A percentile compares a stretch with the other conserved stretches of the same genome.
Conservation (phyloP, 768 basidiomycete species). For the Mycena filopes region DNA sequence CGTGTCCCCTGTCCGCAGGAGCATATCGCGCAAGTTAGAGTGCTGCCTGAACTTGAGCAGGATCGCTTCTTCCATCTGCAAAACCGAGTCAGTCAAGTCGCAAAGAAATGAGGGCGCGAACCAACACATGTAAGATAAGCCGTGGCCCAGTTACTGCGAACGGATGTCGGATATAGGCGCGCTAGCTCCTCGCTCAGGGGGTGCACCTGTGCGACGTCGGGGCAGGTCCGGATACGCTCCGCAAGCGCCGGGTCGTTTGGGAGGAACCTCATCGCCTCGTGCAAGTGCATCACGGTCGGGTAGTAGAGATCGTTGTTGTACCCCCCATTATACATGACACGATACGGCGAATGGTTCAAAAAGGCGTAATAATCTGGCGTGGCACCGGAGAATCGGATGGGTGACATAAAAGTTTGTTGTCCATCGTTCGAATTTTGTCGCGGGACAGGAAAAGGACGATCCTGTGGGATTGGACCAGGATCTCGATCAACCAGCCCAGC, state of each 20-base stretch:
- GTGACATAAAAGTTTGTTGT: constrained; percentile 13
- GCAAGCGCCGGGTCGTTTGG: constrained; percentile 61
- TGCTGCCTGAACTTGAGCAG: constrained; percentile 80
- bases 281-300: constrained; percentile 79
- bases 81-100: background rate
- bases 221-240: constrained; percentile 62
- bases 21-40: constrained; percentile 59
- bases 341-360: constrained; percentile 74
- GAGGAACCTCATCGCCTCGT: constrained; percentile 79
- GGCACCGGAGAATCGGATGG: constrained; percentile 19
- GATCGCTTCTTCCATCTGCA: constrained; percentile 76
- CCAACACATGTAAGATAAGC: constrained; percentile 63
- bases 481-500: constrained; percentile 10
- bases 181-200: constrained; percentile 38
- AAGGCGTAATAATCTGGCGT: constrained; percentile 55
- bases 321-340: constrained; percentile 70
- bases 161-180: constrained; percentile 42
- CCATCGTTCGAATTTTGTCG: constrained; percentile 2
- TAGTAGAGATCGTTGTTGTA: constrained; percentile 62
- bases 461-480: background rate
- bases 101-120: constrained; percentile 24
- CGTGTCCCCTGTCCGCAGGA: constrained; percentile 64
- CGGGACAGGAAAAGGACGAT: constrained; percentile 4
- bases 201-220: constrained; percentile 50
- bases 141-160: constrained; percentile 67